phyloP scores from a whole-genome alignment of 2,329 filamentous ascomycete species.

The Fusarium tupiense region DNA sequence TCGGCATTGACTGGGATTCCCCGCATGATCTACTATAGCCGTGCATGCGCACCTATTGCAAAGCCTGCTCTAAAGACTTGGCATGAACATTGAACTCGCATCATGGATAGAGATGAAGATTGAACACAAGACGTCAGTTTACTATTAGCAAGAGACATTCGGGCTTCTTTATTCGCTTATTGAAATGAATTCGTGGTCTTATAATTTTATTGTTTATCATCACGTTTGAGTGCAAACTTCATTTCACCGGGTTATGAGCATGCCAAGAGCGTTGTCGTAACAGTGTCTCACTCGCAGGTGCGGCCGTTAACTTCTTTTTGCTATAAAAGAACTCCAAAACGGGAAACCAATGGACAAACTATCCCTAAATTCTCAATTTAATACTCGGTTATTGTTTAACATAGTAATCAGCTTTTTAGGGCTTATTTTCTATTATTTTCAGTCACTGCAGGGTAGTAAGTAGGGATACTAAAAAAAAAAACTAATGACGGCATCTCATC shows the following conservation, averaged over 20 bases:
- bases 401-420: rapidly evolving
- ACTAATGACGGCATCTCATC: neutral
- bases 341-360: no score
- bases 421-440: rapidly evolving
- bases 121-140: rapidly evolving
- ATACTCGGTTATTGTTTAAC: rapidly evolving
- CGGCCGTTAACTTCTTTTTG: no score
- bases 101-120: neutral
- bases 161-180: rapidly evolving
- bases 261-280: rapidly evolving
- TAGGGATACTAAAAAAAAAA: neutral
- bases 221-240: no score
- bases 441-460: neutral
- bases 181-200: neutral
- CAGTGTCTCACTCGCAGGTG: rapidly evolving
- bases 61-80: neutral
- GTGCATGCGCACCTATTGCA: neutral
- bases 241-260: no score
- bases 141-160: rapidly evolving
- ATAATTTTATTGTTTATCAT: no score
- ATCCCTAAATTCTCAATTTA: no score
- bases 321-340: no score
- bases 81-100: no score
- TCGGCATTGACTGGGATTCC: neutral
- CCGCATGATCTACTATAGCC: neutral